phyloP scores from a whole-genome alignment of 1,284 basidiomycete genomes.

The Apiotrichum siamense region DNA sequence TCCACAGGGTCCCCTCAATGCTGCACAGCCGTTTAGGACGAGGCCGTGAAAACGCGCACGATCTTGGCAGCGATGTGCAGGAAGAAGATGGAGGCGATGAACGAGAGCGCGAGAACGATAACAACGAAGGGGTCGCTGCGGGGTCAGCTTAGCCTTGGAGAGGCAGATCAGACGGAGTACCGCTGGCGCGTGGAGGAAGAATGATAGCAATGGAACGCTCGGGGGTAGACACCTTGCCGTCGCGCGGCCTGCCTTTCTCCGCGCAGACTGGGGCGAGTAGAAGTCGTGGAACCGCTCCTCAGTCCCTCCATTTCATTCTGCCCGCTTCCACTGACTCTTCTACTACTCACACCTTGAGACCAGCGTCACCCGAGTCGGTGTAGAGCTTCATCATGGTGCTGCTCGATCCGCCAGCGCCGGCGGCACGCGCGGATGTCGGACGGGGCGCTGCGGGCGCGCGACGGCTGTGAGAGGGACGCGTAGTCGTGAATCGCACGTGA shows the following conservation, averaged over 20 bases:
- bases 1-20: neutral
- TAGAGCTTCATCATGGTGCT: conserved; percentile 98
- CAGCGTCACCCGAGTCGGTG: conserved; percentile 89
- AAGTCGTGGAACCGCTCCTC: neutral
- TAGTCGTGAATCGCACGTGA: too few relatives aligned
- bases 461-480: conserved; percentile 54
- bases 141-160: conserved; percentile 1
- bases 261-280: neutral
- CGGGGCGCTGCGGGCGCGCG: conserved; percentile 67
- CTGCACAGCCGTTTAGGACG: conserved; percentile 22
- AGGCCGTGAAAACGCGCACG: conserved; percentile 84
- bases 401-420: conserved; percentile 90
- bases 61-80: conserved; percentile 96
- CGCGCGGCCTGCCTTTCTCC: too few relatives aligned
- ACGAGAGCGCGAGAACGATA: conserved; percentile 90
- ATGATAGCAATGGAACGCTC: too few relatives aligned
- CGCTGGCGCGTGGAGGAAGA: too few relatives aligned
- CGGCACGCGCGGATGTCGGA: conserved; percentile 84
- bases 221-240: too few relatives aligned
- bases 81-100: conserved; percentile 98
- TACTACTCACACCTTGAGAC: conserved; percentile 80
- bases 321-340: neutral
- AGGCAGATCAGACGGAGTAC: too few relatives aligned
- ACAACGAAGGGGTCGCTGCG: conserved; percentile 94
- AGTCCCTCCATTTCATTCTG: neutral